Conservation (phyloP, 805 yeast genomes). For the Ogataea ramenticola region DNA sequence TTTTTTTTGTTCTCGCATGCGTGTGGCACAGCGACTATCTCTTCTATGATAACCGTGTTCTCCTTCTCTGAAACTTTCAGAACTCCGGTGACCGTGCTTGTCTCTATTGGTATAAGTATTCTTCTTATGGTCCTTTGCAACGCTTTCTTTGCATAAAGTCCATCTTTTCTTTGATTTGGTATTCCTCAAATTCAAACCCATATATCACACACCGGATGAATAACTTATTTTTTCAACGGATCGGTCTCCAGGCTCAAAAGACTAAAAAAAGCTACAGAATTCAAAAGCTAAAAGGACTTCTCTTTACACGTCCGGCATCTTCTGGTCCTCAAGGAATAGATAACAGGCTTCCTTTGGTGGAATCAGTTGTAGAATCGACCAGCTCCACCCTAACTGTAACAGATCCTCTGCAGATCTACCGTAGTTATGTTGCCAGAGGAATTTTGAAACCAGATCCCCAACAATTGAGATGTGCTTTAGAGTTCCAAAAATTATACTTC, state of each 20-base stretch:
- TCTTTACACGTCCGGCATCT: not conserved
- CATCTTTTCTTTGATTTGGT: no score
- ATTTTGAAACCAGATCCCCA: slow-evolving; percentile 44
- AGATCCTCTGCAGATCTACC: slow-evolving; percentile 56
- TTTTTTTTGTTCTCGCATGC: not conserved
- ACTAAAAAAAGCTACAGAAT: not conserved
- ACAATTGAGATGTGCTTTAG: slow-evolving; percentile 58
- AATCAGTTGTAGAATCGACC: not conserved
- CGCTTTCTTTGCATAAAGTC: no score
- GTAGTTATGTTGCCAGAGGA: slow-evolving; percentile 44
- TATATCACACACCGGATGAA: no score
- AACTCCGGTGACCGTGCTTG: no score
- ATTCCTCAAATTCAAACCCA: no score
- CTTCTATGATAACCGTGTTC: no score
- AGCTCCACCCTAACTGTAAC: slow-evolving; percentile 27
- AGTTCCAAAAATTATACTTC: slow-evolving; percentile 52
- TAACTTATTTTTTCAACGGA: no score
- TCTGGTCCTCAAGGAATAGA: slow-evolving; percentile 18
- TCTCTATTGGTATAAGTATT: no score
- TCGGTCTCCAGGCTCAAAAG: not conserved
- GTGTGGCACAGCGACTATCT: no score
- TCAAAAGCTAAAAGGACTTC: no score
- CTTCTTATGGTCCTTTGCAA: no score
- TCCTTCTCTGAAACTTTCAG: no score
- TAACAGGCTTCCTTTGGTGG: slow-evolving; percentile 15